Evolutionary conservation across 1,284 basidiomycete genomes (phyloP).

Genomic region (Neonothopanus nambi): DNA sequence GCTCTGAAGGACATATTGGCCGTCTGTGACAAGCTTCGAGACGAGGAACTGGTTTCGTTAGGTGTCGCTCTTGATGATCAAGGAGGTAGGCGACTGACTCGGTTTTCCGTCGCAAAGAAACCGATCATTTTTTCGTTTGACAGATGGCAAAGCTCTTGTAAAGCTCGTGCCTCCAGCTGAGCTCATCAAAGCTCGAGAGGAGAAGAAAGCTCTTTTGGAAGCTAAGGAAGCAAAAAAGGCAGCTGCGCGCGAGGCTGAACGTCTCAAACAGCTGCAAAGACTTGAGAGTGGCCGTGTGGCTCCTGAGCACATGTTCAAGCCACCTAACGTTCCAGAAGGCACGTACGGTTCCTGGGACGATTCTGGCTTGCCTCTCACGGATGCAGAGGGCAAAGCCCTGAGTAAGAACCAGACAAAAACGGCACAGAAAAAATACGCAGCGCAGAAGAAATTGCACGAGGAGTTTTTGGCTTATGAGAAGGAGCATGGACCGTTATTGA

Average conservation of each 20-base stretch:
- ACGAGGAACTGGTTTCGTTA: constrained; percentile 87
- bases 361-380: constrained; percentile 81
- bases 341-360: constrained; percentile 83
- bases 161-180: constrained; percentile 89
- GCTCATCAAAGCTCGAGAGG: constrained; percentile 83
- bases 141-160: constrained; percentile 92
- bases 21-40: constrained; percentile 88
- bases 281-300: constrained; percentile 83
- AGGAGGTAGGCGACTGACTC: constrained; percentile 60
- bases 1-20: constrained; percentile 78
- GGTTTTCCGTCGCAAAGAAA: constrained; percentile 7
- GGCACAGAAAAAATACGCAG: constrained; percentile 74
- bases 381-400: constrained; percentile 82
- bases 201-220: constrained; percentile 78
- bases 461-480: constrained; percentile 69
- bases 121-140: constrained; percentile 12
- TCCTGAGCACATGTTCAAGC: constrained; percentile 83
- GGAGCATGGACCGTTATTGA: constrained; percentile 25
- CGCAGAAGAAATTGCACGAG: constrained; percentile 79
- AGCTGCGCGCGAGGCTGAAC: constrained; percentile 69
- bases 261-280: constrained; percentile 77
- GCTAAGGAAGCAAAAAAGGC: constrained; percentile 86
- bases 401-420: constrained; percentile 86
- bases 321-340: constrained; percentile 72
- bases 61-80: constrained; percentile 97